These are phyloP conservation scores for Nelumbo lutea DNA, from an alignment of 164 flowering plant species.

Conservation along the genomic window DNA sequence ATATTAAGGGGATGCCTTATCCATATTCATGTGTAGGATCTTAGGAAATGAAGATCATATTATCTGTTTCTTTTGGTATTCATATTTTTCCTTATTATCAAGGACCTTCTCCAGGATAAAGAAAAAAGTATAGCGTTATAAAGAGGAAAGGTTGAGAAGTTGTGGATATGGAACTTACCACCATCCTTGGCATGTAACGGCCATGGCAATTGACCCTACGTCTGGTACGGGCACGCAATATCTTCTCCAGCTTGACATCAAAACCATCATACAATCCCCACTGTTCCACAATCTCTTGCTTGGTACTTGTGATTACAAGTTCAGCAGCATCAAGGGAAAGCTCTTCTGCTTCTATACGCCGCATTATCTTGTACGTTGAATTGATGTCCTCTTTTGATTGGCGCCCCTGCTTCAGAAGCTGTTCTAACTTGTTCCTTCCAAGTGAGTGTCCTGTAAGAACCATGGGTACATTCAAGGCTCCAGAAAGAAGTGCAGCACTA, in stretches of 20 bases:
- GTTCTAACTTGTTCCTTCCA: constrained; percentile 81
- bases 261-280: constrained; percentile 89
- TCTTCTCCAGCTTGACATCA: constrained; percentile 77
- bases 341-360: constrained; percentile 77
- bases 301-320: constrained; percentile 79
- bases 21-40: too few species aligned
- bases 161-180: constrained; percentile 30
- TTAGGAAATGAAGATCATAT: too few species aligned
- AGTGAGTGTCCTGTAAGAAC: constrained; percentile 80
- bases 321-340: constrained; percentile 81
- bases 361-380: constrained; percentile 62
- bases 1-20: too few species aligned
- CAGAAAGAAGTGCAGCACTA: constrained; percentile 80
- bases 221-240: constrained; percentile 67
- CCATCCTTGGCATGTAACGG: constrained; percentile 82
- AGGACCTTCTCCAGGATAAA: background rate
- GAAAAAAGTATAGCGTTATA: background rate
- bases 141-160: background rate
- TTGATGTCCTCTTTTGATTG: constrained; percentile 79
- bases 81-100: background rate
- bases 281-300: constrained; percentile 77
- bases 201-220: constrained; percentile 79
- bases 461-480: constrained; percentile 84
- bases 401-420: constrained; percentile 80
- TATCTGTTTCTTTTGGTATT: too few species aligned